phyloP scores from a whole-genome alignment of 2,329 filamentous ascomycete species.

The Dothideomycetes sp. region DNA sequence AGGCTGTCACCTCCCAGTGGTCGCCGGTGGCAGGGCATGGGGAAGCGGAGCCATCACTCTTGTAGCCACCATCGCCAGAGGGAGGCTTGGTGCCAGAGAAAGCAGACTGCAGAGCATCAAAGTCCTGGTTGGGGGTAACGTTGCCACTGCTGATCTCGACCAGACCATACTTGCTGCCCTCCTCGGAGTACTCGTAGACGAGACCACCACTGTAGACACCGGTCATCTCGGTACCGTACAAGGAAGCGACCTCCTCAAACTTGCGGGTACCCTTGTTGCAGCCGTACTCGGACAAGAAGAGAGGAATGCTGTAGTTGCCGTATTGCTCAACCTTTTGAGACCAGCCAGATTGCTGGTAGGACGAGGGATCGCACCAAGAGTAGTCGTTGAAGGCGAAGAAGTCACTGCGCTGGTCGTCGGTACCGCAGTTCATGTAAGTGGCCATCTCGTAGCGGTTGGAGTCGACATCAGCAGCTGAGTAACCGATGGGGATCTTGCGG shows the following conservation, averaged over 20 bases:
- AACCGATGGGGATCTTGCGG: slow-evolving; percentile 65
- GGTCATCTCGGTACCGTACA: slow-evolving; percentile 81
- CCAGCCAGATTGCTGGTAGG: slow-evolving; percentile 68
- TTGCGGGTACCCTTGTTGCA: slow-evolving; percentile 74
- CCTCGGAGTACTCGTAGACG: slow-evolving; percentile 87
- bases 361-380: slow-evolving; percentile 69
- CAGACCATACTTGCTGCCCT: slow-evolving; percentile 71
- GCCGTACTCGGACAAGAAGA: slow-evolving; percentile 93
- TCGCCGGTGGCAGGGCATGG: slow-evolving; percentile 44
- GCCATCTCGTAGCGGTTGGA: slow-evolving; percentile 77
- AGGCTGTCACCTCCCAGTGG: slow-evolving; percentile 48
- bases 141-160: slow-evolving; percentile 52
- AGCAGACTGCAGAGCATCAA: slow-evolving; percentile 45
- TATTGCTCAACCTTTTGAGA: slow-evolving; percentile 82
- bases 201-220: slow-evolving; percentile 88
- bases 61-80: slow-evolving; percentile 50
- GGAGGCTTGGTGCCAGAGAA: slow-evolving; percentile 44
- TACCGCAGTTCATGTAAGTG: slow-evolving; percentile 86
- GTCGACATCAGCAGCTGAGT: slow-evolving; percentile 77
- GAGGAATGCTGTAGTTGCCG: slow-evolving; percentile 73
- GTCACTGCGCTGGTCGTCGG: slow-evolving; percentile 73
- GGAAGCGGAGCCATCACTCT: slow-evolving; percentile 42
- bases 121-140: slow-evolving; percentile 56
- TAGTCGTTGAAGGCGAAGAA: slow-evolving; percentile 89
- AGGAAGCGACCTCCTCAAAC: slow-evolving; percentile 68